Conservation (phyloP, 2,329 filamentous ascomycete species). For the Fusarium heterosporum region DNA sequence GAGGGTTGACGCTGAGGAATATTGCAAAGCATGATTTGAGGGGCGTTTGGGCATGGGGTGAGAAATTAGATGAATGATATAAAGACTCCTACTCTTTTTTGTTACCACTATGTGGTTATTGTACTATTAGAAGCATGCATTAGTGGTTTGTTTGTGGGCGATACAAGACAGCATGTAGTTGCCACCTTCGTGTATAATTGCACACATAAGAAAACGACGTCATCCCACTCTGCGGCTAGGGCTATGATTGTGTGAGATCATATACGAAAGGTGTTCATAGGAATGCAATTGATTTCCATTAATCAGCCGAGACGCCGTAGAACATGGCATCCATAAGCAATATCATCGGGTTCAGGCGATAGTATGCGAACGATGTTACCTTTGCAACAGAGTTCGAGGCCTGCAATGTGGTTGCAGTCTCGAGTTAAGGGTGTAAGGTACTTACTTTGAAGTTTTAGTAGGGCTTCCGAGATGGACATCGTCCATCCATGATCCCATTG, state of each 20-base stretch:
- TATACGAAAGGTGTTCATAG: neutral
- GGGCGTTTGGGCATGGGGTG: slow-evolving; percentile 46
- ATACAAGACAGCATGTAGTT: slow-evolving; percentile 31
- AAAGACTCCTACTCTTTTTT: slow-evolving; percentile 49
- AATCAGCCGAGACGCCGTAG: neutral
- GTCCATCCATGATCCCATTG: slow-evolving; percentile 33
- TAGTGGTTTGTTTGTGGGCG: slow-evolving; percentile 33
- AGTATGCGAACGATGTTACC: slow-evolving; percentile 6
- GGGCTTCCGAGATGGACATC: slow-evolving; percentile 18
- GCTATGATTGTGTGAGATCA: neutral
- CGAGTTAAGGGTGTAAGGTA: slow-evolving; percentile 11
- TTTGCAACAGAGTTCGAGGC: slow-evolving; percentile 31
- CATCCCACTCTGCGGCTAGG: slow-evolving; percentile 13
- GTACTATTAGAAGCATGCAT: slow-evolving; percentile 49
- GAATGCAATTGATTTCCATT: neutral
- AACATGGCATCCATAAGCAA: neutral
- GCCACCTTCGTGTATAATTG: slow-evolving; percentile 43
- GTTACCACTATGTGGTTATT: slow-evolving; percentile 43
- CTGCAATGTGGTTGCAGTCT: slow-evolving; percentile 36
- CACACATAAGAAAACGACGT: slow-evolving; percentile 45
- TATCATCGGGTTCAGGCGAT: slow-evolving; percentile 5
- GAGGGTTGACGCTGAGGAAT: neutral
- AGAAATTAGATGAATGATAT: slow-evolving; percentile 49
- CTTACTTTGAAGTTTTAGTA: slow-evolving; percentile 12
- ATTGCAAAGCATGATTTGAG: slow-evolving; percentile 39